Conservation (phyloP, 352 stramenopile genomes). For the Globisporangium rhizosaccharum region DNA sequence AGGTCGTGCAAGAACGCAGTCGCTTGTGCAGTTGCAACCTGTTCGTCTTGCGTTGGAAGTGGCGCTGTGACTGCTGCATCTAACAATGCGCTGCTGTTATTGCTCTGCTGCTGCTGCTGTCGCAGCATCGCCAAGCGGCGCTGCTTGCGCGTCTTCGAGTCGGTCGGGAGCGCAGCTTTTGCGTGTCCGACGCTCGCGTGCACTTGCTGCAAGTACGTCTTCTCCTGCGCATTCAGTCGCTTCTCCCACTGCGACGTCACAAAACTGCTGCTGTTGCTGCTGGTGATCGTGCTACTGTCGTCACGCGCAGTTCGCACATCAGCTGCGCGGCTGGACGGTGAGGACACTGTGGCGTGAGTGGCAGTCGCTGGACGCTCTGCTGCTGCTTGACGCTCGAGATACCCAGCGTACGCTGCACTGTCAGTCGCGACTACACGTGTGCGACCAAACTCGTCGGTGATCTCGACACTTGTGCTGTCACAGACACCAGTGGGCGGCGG, state of each 20-base stretch:
- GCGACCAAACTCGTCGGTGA: slow-evolving; percentile 62
- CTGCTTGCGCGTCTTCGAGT: slow-evolving; percentile 58
- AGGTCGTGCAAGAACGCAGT: slow-evolving; percentile 61
- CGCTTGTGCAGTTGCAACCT: slow-evolving; percentile 35
- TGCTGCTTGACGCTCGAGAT: slow-evolving; percentile 12
- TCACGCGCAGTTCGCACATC: too few relatives aligned
- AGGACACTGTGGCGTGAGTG: too few relatives aligned
- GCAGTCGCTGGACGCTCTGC: background rate
- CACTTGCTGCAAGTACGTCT: slow-evolving; percentile 59
- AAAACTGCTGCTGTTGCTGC: slow-evolving; percentile 36
- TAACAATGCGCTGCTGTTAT: slow-evolving; percentile 1
- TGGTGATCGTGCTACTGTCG: background rate
- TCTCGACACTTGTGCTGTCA: slow-evolving; percentile 22
- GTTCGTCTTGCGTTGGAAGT: slow-evolving; percentile 12
- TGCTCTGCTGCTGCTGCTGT: background rate
- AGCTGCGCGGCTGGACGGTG: background rate
- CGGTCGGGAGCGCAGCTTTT: slow-evolving; percentile 24
- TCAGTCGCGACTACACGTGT: slow-evolving; percentile 30
- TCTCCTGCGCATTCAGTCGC: slow-evolving; percentile 56
- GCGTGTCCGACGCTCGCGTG: slow-evolving; percentile 42
- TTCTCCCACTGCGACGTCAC: slow-evolving; percentile 82
- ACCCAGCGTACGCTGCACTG: slow-evolving; percentile 29
- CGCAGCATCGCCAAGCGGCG: slow-evolving; percentile 53
- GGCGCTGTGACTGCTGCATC: slow-evolving; percentile 1
- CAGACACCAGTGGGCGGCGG: background rate